Base-by-base conservation (phyloP, 2,329 filamentous ascomycete genomes). In the Colletotrichum trifolii region DNA sequence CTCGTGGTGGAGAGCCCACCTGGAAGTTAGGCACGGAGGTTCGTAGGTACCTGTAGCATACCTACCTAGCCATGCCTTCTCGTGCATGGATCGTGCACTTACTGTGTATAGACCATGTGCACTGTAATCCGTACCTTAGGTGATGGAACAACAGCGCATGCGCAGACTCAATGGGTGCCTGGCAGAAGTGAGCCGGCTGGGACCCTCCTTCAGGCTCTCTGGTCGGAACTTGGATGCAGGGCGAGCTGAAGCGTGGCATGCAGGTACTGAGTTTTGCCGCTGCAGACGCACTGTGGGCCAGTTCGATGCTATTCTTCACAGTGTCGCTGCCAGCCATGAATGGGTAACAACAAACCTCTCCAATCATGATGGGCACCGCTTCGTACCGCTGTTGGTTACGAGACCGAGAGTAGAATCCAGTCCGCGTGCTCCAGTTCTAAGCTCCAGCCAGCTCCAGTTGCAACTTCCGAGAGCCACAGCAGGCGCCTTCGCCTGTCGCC, bases 211-310 rank as follows among this genome's bases (percentile, higher is more conserved):
- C n/a, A 49, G 56, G 39, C 61, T 54, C 45, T 42, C 50, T 40
- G 57, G 58, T 56, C 52, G 58, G 46, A 56, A 65, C 52, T 45
- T 65, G 11, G 58, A 46, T 43, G 58, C 62, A 62, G 64, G 64
- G 59, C 59, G 17, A 50, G 60, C 42, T 66, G 43, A 47, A n/a
- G 64, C 48, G 55, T 65, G 56, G 61, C 65, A 67, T 67, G 65
- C 65, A 67, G 65, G 61, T 65, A 65, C 65, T 60, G 60, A 53
- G 60, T 60, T 50, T 46, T 45, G 35, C 10, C 34, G 8, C 36
- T 13, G 52, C 52, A 52, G 46, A 40, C 58, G 52, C 62, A 65
- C 62, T 57, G 62, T 65, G 47, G 52, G 45, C 46, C 46, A 6
- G 10, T 13, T 11, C 36, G 38, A 8, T 43, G 53, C 43, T 58